phyloP scores from a whole-genome alignment of 2,329 filamentous ascomycete species.

The Aspergillus pseudoglaucus region DNA sequence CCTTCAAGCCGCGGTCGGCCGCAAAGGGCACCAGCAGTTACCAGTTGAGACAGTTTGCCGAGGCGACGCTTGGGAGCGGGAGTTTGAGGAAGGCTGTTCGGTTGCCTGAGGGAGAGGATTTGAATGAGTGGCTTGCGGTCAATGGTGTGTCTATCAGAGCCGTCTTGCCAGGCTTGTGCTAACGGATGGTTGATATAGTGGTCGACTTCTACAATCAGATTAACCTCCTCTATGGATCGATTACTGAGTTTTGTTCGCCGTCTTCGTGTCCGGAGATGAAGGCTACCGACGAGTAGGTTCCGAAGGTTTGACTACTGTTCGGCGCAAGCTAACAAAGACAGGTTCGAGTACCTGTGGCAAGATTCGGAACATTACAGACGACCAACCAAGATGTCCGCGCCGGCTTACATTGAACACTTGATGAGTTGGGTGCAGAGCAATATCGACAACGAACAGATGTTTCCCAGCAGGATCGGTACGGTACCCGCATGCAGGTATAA shows the following conservation, averaged over 20 bases:
- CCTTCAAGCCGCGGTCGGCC: conserved; percentile 80
- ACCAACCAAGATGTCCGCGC: conserved; percentile 95
- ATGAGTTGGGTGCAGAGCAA: conserved; percentile 95
- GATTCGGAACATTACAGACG: conserved; percentile 89
- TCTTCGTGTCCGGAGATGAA: conserved; percentile 99
- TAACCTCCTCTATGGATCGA: conserved; percentile 96
- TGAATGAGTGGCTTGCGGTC: conserved; percentile 97
- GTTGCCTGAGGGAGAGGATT: conserved; percentile 91
- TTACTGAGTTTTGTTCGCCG: conserved; percentile 98
- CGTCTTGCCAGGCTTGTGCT: background rate
- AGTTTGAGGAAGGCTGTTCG: conserved; percentile 95
- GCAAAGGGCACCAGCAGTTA: conserved; percentile 85
- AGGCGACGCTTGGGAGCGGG: conserved; percentile 90
- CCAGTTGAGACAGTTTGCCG: conserved; percentile 95
- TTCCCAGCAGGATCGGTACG: conserved; percentile 84
- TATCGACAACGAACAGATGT: conserved; percentile 90
- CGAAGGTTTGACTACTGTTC: conserved; percentile 16
- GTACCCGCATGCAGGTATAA: background rate
- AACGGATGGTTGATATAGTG: conserved; percentile 50
- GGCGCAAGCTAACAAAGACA: conserved; percentile 29
- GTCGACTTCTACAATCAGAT: conserved; percentile 99
- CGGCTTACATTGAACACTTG: conserved; percentile 94
- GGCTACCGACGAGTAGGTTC: conserved; percentile 83
- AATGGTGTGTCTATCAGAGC: conserved; percentile 60
- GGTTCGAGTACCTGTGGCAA: conserved; percentile 99